These are phyloP conservation scores for Rhododendron ferrugineum DNA, from an alignment of 148 eudicot genomes.

Conservation along the genomic window DNA sequence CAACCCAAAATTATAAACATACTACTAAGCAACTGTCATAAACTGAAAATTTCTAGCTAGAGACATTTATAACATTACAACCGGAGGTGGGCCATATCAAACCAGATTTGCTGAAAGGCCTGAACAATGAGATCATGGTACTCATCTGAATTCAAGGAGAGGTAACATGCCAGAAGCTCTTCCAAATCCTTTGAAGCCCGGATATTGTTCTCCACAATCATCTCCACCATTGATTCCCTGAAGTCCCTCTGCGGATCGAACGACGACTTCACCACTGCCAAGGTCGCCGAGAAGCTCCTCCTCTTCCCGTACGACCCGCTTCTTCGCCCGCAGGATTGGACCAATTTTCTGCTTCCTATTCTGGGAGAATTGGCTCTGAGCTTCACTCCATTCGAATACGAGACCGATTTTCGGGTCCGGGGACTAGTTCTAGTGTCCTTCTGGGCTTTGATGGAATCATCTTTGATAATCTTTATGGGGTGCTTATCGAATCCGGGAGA, in stretches of 20 bases:
- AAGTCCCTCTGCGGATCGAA: conserved; percentile 53
- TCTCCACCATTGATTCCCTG: conserved; percentile 64
- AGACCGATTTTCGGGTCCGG: conserved; percentile 14
- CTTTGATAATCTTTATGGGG: conserved; percentile 18
- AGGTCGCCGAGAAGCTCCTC: conserved; percentile 26
- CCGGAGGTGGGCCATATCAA: conserved; percentile 23
- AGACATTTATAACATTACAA: conserved; percentile 1
- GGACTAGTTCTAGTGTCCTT: conserved; percentile 1
- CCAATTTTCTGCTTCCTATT: conserved; percentile 15
- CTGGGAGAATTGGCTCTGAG: conserved; percentile 29
- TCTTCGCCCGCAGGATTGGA: conserved; percentile 12
- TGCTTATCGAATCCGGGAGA: neutral
- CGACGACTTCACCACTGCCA: conserved; percentile 55
- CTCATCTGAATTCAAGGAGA: conserved; percentile 45
- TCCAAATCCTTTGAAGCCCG: conserved; percentile 48
- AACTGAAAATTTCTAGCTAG: conserved; percentile 1
- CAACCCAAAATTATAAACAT: neutral
- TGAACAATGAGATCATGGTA: conserved; percentile 58
- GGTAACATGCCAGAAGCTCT: conserved; percentile 63
- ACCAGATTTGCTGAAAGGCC: conserved; percentile 67
- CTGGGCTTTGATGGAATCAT: neutral
- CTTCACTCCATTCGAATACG: conserved; percentile 19
- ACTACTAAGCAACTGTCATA: neutral
- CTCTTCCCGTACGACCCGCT: conserved; percentile 9
- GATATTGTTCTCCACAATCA: conserved; percentile 55